Evolutionary conservation across 768 basidiomycete species (phyloP).

Genomic region (Hericium erinaceus): DNA sequence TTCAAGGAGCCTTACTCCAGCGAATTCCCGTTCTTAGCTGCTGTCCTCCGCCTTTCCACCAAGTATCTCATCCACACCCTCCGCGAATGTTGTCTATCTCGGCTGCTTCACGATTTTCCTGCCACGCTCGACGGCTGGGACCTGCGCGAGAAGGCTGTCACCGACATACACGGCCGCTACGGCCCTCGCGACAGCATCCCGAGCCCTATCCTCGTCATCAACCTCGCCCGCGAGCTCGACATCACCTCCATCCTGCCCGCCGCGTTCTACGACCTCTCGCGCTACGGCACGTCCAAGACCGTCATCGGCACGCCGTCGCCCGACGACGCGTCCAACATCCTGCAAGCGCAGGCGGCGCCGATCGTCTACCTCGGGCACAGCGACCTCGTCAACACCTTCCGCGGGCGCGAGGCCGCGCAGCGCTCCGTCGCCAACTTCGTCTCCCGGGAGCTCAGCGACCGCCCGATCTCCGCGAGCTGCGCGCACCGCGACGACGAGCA

Average conservation of each 20-base stretch:
- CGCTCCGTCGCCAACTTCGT: slow-evolving; percentile 55
- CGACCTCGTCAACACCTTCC: slow-evolving; percentile 34
- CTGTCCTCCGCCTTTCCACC: slow-evolving; percentile 60
- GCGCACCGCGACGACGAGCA: slow-evolving; percentile 28
- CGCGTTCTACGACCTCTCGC: slow-evolving; percentile 66
- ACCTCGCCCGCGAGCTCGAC: slow-evolving; percentile 57
- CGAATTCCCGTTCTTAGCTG: slow-evolving; percentile 52
- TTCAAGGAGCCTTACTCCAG: slow-evolving; percentile 40
- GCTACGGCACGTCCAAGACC: slow-evolving; percentile 66
- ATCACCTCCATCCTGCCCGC: slow-evolving; percentile 51
- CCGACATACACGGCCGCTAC: slow-evolving; percentile 43
- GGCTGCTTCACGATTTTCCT: slow-evolving; percentile 60
- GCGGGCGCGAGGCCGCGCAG: slow-evolving; percentile 59
- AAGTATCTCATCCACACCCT: slow-evolving; percentile 72
- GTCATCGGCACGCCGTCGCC: slow-evolving; percentile 36
- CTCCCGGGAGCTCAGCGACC: slow-evolving; percentile 40
- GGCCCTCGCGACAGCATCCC: slow-evolving; percentile 47
- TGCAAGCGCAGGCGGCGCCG: slow-evolving; percentile 5
- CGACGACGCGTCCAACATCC: slow-evolving; percentile 2
- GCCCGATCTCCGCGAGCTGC: slow-evolving; percentile 41
- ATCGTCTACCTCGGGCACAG: slow-evolving; percentile 26
- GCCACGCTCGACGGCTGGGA: slow-evolving; percentile 63
- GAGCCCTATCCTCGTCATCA: slow-evolving; percentile 63
- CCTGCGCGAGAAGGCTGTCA: slow-evolving; percentile 46
- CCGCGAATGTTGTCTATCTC: slow-evolving; percentile 47